Evolutionary conservation across 768 basidiomycete species (phyloP).

Genomic region (Boletus sp.): DNA sequence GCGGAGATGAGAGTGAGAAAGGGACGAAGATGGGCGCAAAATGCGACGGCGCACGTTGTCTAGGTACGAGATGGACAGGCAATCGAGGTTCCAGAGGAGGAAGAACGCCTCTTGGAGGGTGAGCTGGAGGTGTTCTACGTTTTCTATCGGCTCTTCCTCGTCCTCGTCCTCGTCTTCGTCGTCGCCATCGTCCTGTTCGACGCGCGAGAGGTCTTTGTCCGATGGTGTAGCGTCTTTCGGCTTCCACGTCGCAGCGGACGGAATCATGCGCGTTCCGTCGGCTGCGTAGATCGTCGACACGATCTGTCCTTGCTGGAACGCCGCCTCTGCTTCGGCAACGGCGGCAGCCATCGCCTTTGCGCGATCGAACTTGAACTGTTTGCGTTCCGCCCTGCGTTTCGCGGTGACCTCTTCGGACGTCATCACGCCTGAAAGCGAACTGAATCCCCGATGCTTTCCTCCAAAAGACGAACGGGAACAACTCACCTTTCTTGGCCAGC

Average conservation of each 20-base stretch:
- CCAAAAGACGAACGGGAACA: not conserved
- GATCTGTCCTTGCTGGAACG: slow-evolving; percentile 71
- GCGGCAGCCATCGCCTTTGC: slow-evolving; percentile 84
- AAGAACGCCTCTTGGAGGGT: slow-evolving; percentile 90
- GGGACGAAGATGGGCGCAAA: not conserved
- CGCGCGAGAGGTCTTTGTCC: slow-evolving; percentile 13
- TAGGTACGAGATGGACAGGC: slow-evolving; percentile 67
- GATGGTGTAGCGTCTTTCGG: slow-evolving; percentile 37
- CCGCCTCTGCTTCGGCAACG: slow-evolving; percentile 73
- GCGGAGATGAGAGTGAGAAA: not conserved
- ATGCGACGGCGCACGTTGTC: slow-evolving; percentile 50
- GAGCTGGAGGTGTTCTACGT: slow-evolving; percentile 89
- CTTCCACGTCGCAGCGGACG: slow-evolving; percentile 81
- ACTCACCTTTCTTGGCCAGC: slow-evolving; percentile 55
- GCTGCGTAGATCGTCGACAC: slow-evolving; percentile 58
- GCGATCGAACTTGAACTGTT: slow-evolving; percentile 91
- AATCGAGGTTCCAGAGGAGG: slow-evolving; percentile 79
- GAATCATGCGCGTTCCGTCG: slow-evolving; percentile 48
- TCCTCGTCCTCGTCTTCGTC: slow-evolving; percentile 34
- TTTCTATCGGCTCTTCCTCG: slow-evolving; percentile 56
- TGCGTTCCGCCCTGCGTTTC: slow-evolving; percentile 81
- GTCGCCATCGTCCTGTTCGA: slow-evolving; percentile 22
- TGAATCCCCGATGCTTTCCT: not conserved
- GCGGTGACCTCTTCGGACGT: slow-evolving; percentile 93
- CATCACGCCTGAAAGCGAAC: slow-evolving; percentile 28